A percentile compares a stretch with the other conserved stretches of the same genome.
Evolutionary conservation across 345 rosid genomes (phyloP).

Genomic region (Eucalyptus dawsonii): DNA sequence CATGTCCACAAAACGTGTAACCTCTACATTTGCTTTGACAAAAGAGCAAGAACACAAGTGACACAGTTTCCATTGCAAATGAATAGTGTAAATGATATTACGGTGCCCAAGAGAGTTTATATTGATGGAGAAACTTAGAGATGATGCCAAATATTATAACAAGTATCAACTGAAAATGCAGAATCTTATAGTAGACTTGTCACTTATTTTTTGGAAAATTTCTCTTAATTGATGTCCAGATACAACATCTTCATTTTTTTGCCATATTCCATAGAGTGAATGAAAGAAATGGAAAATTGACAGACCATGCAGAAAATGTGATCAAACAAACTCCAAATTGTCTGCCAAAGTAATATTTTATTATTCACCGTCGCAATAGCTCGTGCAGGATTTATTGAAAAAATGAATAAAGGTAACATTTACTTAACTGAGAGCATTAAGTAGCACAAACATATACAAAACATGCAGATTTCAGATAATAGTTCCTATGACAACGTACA

Average conservation of each 20-base stretch:
- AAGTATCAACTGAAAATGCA: not conserved
- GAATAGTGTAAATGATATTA: not conserved
- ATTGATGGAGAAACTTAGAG: not conserved
- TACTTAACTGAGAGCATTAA: not conserved
- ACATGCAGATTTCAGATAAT: not conserved
- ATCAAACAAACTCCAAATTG: not conserved
- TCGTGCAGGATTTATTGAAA: not conserved
- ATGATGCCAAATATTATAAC: not conserved
- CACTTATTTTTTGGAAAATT: not conserved
- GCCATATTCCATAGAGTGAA: not conserved
- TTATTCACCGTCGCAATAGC: not conserved
- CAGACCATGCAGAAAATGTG: not conserved
- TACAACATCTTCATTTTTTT: not conserved
- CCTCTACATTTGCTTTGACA: not conserved
- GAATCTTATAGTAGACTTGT: not conserved
- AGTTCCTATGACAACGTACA: conserved; percentile 26
- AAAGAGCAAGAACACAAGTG: not conserved
- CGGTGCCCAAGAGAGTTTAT: not conserved
- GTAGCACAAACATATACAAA: not conserved
- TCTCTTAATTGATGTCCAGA: not conserved
- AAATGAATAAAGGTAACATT: not conserved
- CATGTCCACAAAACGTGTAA: not conserved
- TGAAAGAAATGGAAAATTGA: not conserved
- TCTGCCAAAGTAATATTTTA: not conserved
- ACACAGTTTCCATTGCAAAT: not conserved